Conservation (phyloP, 768 basidiomycete genomes). For the Sporobolomyces pararoseus region DNA sequence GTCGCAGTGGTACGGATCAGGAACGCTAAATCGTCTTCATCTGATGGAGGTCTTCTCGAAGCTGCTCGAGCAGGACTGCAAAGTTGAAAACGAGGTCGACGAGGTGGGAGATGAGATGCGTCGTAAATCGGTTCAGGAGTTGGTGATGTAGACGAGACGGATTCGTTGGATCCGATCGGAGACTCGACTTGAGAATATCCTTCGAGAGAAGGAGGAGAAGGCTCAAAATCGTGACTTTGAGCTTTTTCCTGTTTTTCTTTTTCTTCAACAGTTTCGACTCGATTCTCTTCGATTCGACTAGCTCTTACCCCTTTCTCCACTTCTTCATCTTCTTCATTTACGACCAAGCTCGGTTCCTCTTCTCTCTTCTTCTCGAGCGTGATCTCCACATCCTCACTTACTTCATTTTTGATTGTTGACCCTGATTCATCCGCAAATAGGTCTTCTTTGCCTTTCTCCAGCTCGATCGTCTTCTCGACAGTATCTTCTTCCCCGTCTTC, state of each 20-base stretch:
- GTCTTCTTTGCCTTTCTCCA: not conserved
- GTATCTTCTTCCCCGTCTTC: too few species aligned
- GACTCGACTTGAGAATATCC: not conserved
- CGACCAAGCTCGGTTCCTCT: too few species aligned
- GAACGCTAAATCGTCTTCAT: conserved; percentile 35
- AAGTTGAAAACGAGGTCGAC: conserved; percentile 13
- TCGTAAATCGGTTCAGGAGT: too few species aligned
- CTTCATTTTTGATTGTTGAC: not conserved
- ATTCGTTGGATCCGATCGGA: too few species aligned
- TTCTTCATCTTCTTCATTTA: not conserved
- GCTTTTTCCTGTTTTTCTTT: not conserved
- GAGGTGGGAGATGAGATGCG: conserved; percentile 10
- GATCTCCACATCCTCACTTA: not conserved
- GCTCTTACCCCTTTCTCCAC: not conserved
- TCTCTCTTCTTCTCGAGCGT: not conserved
- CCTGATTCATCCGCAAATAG: not conserved
- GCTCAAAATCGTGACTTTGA: too few species aligned
- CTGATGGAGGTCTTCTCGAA: too few species aligned
- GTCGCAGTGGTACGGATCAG: conserved; percentile 26
- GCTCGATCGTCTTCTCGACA: not conserved
- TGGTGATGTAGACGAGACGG: too few species aligned
- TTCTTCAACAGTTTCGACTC: not conserved
- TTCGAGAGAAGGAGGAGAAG: not conserved
- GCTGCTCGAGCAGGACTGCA: not conserved
- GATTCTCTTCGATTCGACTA: too few species aligned